These are phyloP conservation scores for Russula sp. DNA, from an alignment of 768 basidiomycete genomes.

Conservation along the genomic window DNA sequence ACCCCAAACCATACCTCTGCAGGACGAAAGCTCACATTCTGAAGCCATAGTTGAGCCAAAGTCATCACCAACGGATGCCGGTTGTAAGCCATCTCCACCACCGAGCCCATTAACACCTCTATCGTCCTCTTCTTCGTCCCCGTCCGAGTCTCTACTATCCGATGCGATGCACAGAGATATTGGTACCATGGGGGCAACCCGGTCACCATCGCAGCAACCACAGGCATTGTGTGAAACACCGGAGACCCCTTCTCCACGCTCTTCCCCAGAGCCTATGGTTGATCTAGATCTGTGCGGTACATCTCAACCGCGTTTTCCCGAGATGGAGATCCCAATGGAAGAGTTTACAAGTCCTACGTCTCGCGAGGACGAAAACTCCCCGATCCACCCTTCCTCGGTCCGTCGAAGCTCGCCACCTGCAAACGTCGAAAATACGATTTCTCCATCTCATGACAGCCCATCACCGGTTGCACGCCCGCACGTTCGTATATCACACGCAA, in stretches of 20 bases:
- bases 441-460: not conserved
- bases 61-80: not conserved
- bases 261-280: not conserved
- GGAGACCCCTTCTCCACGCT: not conserved
- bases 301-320: not conserved
- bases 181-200: not conserved
- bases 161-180: not conserved
- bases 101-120: constrained; percentile 23
- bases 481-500: constrained; percentile 23
- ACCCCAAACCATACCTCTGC: not conserved
- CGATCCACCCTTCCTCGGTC: constrained; percentile 2
- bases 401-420: not conserved
- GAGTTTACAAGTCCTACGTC: constrained; percentile 10
- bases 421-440: not conserved
- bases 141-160: not conserved
- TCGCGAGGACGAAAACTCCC: constrained; percentile 9
- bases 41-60: not conserved
- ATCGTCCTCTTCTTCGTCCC: constrained; percentile 4
- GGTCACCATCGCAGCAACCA: not conserved
- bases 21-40: not conserved
- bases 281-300: not conserved
- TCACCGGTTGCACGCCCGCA: not conserved
- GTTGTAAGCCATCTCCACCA: not conserved
- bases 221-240: not conserved
- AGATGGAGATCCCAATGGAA: constrained; percentile 2